phyloP scores from a whole-genome alignment of 192 early-diverging fungal species.

The Piromyces finnis region DNA sequence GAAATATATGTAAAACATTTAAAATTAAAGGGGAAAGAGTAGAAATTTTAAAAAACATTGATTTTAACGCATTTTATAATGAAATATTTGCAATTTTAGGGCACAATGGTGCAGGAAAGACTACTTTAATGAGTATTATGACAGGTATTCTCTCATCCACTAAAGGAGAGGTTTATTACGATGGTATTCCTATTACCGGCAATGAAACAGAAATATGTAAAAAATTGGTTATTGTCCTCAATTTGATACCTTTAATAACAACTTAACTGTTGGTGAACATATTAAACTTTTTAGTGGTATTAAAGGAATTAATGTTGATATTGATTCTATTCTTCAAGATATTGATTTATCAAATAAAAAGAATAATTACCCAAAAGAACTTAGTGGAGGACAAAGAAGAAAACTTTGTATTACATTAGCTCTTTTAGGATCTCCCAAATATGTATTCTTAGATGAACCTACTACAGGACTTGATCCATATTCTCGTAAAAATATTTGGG shows the following conservation, averaged over 20 bases:
- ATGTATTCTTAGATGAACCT: not conserved
- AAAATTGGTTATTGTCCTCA: not conserved
- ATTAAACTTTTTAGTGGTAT: not conserved
- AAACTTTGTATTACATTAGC: not conserved
- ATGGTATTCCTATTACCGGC: not conserved
- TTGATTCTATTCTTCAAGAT: not conserved
- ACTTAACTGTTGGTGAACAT: not conserved
- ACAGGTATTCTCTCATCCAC: not conserved
- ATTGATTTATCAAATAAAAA: not conserved
- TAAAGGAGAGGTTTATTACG: not conserved
- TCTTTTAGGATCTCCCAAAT: not conserved
- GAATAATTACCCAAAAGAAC: not conserved
- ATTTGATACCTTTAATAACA: not conserved
- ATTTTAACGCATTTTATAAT: not conserved
- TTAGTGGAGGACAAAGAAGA: not conserved
- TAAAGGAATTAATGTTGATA: not conserved
- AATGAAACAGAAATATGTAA: not conserved
- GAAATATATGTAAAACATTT: not conserved
- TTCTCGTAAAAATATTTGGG: not conserved
- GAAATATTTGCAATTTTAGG: not conserved
- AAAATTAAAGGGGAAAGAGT: not conserved
- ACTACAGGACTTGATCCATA: not conserved
- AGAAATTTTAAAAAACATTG: not conserved
- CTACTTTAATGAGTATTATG: not conserved
- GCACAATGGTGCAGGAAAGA: not conserved